Evolutionary conservation across 352 stramenopile genomes (phyloP), one percentile per base, ranked within the genome.

Genomic region (Achlya hypogyna): DNA sequence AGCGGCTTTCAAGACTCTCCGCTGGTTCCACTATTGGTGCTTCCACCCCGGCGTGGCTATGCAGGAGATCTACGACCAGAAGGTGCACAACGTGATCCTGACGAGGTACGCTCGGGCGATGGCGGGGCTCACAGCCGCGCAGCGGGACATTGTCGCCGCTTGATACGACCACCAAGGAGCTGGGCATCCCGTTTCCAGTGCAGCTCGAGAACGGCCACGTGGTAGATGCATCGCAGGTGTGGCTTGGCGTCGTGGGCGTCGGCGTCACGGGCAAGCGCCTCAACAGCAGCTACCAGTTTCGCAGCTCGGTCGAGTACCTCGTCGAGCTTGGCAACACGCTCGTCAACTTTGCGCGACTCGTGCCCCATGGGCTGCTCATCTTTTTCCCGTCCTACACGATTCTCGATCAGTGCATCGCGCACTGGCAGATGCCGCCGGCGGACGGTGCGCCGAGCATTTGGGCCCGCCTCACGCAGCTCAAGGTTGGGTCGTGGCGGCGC

Each of bases 361-460:
- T 99, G 20, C 96, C 97, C 3, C 96, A 96, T 52, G 97, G 97
- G 3, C 78, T 99, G 54, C 86, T 99, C 20, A 86, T 99, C 0
- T 99, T 99, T 75, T 99, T 99, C 69, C 97, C 97, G n/a, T 99
- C 93, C 45, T 99, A 99, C 67, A 81, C 78, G n/a, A 95, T 98
- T 56, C 87, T 99, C 75, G 79, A 98, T 70, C 74, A 89, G 49
- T 92, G 77, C 38, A 74, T 97, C 16, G 71, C 78, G 8, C 71
- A 78, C 25, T 98, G 92, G 93, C 74, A 84, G 53, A 74, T 71
- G 5, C 71, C 76, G 25, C 69, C 73, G 6, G 62, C 69, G 12
- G 75, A 71, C 5, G 76, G 86, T 14, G 75, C 76, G 23, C 73
- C 69, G n/a, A 63, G 65, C 16, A 91, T 94, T 72, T 94, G 86